These are phyloP conservation scores for Stemphylium vesicarium DNA, from an alignment of 2,329 filamentous ascomycete species.

Conservation along the genomic window DNA sequence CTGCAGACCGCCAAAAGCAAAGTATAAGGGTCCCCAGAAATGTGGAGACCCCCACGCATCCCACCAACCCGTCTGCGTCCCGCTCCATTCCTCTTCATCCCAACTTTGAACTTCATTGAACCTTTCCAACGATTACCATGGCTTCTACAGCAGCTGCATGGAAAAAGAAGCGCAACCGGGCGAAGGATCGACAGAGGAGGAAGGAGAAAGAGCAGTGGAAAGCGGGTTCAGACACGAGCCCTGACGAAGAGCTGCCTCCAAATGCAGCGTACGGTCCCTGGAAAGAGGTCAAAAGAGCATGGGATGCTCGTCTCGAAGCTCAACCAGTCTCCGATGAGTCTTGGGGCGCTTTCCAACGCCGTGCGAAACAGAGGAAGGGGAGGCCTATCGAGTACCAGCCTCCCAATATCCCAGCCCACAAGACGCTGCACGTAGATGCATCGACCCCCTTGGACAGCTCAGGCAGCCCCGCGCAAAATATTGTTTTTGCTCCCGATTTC, in stretches of 20 bases:
- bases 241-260: slow-evolving; percentile 1
- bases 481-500: too few species aligned
- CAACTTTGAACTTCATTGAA: too few species aligned
- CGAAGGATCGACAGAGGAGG: slow-evolving; percentile 2
- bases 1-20: not conserved
- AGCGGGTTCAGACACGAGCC: slow-evolving; percentile 5
- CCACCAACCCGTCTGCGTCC: not conserved
- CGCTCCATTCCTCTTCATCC: not conserved
- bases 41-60: not conserved
- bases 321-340: not conserved
- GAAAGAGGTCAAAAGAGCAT: slow-evolving; percentile 1
- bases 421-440: too few species aligned
- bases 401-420: too few species aligned
- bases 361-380: not conserved
- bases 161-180: slow-evolving; percentile 2
- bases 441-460: too few species aligned
- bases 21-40: not conserved
- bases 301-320: not conserved
- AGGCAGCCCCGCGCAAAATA: too few species aligned
- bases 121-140: too few species aligned
- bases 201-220: slow-evolving; percentile 4
- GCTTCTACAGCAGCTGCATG: too few species aligned
- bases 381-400: too few species aligned
- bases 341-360: not conserved
- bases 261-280: slow-evolving; percentile 1